Conservation (phyloP, 495 filamentous ascomycete species). For the Tuber aestivum region DNA sequence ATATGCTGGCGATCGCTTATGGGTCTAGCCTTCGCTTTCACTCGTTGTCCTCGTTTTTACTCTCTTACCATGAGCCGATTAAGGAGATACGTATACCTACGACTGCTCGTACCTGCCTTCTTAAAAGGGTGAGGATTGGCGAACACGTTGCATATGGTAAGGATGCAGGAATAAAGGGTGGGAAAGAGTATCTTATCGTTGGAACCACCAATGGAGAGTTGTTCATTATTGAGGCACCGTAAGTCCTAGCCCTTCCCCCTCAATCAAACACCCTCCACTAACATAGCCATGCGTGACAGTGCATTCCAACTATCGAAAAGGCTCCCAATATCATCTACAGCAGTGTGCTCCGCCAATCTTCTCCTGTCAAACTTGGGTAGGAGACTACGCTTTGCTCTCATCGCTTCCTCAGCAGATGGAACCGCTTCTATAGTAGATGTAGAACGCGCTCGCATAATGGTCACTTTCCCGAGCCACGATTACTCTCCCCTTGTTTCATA, state of each 20-base stretch:
- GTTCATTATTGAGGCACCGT: slow-evolving; percentile 30
- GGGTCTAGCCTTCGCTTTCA: slow-evolving; percentile 27
- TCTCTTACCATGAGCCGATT: slow-evolving; percentile 29
- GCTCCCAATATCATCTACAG: slow-evolving; percentile 28
- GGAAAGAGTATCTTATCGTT: slow-evolving; percentile 37
- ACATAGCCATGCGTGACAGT: slow-evolving; percentile 4
- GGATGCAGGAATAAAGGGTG: slow-evolving; percentile 25
- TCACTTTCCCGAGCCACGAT: slow-evolving; percentile 38
- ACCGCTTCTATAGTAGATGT: slow-evolving; percentile 36
- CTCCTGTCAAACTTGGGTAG: slow-evolving; percentile 32
- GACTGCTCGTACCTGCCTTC: slow-evolving; percentile 29
- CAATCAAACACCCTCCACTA: not conserved
- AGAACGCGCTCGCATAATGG: slow-evolving; percentile 38
- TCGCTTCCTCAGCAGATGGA: slow-evolving; percentile 29
- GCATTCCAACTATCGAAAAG: slow-evolving; percentile 22
- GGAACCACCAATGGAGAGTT: slow-evolving; percentile 30
- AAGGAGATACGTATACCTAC: slow-evolving; percentile 24
- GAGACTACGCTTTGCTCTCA: slow-evolving; percentile 33
- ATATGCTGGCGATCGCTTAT: slow-evolving; percentile 37
- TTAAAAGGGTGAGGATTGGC: slow-evolving; percentile 32
- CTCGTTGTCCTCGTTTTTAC: slow-evolving; percentile 30
- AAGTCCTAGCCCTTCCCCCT: not conserved
- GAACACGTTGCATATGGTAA: slow-evolving; percentile 30
- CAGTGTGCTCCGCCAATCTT: slow-evolving; percentile 27
- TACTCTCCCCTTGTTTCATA: slow-evolving; percentile 24